phyloP scores from a whole-genome alignment of 108 stramenopile genomes.

The Nitzschia inconspicua region DNA sequence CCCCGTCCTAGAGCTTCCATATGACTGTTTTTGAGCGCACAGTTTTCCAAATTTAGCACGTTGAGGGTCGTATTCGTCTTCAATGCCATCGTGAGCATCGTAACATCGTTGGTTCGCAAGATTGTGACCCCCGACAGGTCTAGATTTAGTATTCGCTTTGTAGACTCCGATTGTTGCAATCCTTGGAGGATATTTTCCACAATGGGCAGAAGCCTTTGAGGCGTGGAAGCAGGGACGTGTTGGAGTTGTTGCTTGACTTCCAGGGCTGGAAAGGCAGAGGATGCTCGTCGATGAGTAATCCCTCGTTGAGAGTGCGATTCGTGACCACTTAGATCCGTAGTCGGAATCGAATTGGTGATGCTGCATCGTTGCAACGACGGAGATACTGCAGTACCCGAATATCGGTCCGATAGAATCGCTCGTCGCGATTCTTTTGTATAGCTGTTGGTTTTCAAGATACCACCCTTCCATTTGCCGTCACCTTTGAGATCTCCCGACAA shows the following conservation, averaged over 20 bases:
- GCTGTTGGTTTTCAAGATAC: background rate
- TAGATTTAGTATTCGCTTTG: no score
- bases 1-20: background rate
- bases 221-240: background rate
- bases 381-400: background rate
- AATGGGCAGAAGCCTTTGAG: no score
- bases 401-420: background rate
- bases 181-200: no score
- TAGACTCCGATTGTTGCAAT: no score
- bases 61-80: slow-evolving; percentile 1
- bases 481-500: background rate
- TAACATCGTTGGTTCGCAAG: slow-evolving; percentile 4
- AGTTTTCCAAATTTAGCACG: slow-evolving; percentile 16
- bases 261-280: no score
- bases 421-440: background rate
- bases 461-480: background rate
- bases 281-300: no score
- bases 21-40: slow-evolving; percentile 10
- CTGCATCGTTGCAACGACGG: no score
- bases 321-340: background rate
- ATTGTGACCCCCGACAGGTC: background rate
- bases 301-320: no score
- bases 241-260: no score
- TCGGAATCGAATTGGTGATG: background rate
- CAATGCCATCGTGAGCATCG: slow-evolving; percentile 7